Evolutionary conservation across 139 green algal species (phyloP).

Genomic region (Picochlorum sp.): DNA sequence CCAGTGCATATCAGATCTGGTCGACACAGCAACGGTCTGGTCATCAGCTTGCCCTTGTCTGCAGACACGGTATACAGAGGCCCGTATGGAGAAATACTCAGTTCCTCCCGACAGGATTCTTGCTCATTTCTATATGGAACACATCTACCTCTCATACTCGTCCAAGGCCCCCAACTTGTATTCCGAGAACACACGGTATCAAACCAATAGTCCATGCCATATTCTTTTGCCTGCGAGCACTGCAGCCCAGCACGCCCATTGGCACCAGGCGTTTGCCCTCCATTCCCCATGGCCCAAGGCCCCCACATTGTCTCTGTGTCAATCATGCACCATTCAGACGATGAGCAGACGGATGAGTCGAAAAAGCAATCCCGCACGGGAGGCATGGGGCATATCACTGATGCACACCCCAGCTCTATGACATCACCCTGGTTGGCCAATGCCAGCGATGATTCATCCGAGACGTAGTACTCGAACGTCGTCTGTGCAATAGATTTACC

Average conservation of each 20-base stretch:
- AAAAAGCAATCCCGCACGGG: background rate
- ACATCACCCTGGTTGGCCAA: background rate
- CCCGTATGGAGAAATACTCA: background rate
- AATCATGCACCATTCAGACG: conserved; percentile 4
- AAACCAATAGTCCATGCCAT: conserved; percentile 5
- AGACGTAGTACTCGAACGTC: background rate
- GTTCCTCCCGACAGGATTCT: background rate
- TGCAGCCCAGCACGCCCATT: background rate
- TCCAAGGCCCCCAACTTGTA: background rate
- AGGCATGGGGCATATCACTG: background rate
- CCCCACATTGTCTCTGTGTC: background rate
- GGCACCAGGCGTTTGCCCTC: background rate
- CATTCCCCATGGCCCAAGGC: conserved; percentile 1
- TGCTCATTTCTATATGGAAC: conserved; percentile 2
- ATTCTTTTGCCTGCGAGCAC: background rate
- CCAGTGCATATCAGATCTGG: conserved; percentile 2
- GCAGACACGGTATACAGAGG: background rate
- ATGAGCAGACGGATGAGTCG: background rate
- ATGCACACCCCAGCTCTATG: background rate
- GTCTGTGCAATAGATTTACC: background rate
- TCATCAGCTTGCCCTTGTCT: background rate
- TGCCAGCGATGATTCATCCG: background rate
- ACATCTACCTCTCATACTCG: background rate
- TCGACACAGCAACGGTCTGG: background rate
- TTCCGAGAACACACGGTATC: background rate